Conservation (phyloP, 164 flowering plant species). For the Stephania cephalantha region DNA sequence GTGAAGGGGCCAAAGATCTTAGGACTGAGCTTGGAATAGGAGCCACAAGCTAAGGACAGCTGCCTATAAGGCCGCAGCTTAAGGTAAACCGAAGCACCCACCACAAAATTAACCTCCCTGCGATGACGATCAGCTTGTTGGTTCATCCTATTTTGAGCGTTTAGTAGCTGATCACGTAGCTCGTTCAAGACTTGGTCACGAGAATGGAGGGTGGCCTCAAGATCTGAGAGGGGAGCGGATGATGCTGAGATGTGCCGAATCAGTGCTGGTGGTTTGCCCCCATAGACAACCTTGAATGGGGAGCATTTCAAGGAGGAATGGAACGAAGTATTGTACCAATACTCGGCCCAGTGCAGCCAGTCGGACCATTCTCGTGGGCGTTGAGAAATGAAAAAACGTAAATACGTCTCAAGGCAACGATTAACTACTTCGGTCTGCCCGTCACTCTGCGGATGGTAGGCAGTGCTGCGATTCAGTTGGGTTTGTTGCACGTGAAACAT, state of each 20-base stretch:
- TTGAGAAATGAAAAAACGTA: too few relatives aligned
- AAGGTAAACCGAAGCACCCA: too few relatives aligned
- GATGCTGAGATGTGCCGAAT: too few relatives aligned
- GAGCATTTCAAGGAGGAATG: background rate
- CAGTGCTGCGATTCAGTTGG: background rate
- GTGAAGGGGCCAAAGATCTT: background rate
- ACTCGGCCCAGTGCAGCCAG: too few relatives aligned
- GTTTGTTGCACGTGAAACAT: background rate
- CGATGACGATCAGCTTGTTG: too few relatives aligned
- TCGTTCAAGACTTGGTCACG: too few relatives aligned
- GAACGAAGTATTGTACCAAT: too few relatives aligned
- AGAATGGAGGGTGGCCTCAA: too few relatives aligned
- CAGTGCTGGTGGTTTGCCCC: background rate
- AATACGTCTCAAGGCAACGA: background rate
- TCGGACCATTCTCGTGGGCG: background rate
- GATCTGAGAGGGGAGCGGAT: too few relatives aligned
- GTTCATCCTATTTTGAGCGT: too few relatives aligned
- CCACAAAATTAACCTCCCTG: too few relatives aligned
- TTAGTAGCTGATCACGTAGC: too few relatives aligned
- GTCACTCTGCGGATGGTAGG: background rate
- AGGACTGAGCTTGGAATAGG: background rate
- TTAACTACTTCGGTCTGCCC: background rate
- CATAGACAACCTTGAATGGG: background rate
- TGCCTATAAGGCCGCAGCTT: background rate
- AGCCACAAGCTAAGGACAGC: background rate